These are phyloP conservation scores for Lophium mytilinum DNA, from an alignment of 495 filamentous ascomycete species.

Conservation along the genomic window DNA sequence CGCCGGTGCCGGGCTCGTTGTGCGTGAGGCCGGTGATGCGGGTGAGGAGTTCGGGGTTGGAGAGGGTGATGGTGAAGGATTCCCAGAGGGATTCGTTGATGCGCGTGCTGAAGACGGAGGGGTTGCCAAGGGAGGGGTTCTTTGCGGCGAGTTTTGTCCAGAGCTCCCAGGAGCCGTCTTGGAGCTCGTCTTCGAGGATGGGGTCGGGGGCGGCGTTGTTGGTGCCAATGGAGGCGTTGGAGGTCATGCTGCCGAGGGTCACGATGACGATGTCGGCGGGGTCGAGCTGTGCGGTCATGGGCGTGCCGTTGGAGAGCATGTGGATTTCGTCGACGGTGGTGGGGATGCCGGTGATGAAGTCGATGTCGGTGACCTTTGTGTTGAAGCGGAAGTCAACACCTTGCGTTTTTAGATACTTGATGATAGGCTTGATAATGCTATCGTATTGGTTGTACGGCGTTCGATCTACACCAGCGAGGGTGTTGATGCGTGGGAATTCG, in stretches of 20 bases:
- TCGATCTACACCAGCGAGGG: constrained; percentile 25
- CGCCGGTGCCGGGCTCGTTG: constrained; percentile 31
- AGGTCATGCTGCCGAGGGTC: constrained; percentile 12
- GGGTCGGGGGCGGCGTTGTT: neutral
- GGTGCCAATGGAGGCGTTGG: constrained; percentile 2
- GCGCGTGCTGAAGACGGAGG: constrained; percentile 33
- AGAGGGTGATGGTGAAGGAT: constrained; percentile 37
- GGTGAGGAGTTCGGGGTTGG: constrained; percentile 28
- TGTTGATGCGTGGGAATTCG: constrained; percentile 26
- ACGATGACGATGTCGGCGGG: constrained; percentile 11
- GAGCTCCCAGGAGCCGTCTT: constrained; percentile 12
- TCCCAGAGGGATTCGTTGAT: constrained; percentile 30
- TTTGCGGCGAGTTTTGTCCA: constrained; percentile 9
- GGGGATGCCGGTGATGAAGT: constrained; percentile 21
- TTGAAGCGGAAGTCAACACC: constrained; percentile 41
- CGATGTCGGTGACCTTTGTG: constrained; percentile 22
- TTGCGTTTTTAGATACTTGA: constrained; percentile 31
- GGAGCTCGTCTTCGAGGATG: neutral
- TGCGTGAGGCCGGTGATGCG: constrained; percentile 26
- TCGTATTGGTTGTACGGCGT: constrained; percentile 38
- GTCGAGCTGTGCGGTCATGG: constrained; percentile 13
- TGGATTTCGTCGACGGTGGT: constrained; percentile 19
- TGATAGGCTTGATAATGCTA: constrained; percentile 35
- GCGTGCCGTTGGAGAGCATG: constrained; percentile 18
- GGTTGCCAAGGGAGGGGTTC: constrained; percentile 31